Percentiles rank a stretch among this genome's conserved stretches.
phyloP scores from a whole-genome alignment of 805 yeast species.

The Ogataea dorogensis region DNA sequence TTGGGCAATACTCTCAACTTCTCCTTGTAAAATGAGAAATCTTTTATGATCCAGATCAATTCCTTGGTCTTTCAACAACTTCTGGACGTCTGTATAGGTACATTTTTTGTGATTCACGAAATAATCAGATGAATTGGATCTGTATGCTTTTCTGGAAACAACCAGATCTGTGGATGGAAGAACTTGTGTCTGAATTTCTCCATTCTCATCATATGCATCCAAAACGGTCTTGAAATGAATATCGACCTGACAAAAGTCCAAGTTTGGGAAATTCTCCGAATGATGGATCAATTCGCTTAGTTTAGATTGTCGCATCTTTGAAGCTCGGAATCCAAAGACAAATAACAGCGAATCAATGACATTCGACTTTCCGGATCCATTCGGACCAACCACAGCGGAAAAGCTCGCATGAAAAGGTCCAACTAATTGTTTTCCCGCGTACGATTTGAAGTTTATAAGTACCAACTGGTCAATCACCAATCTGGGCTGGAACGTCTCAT shows the following conservation, averaged over 20 bases:
- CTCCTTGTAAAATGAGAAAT: slow-evolving; percentile 94
- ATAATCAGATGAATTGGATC: slow-evolving; percentile 76
- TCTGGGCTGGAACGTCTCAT: slow-evolving; percentile 39
- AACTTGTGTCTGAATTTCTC: slow-evolving; percentile 36
- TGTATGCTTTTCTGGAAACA: slow-evolving; percentile 76
- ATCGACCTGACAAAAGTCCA: slow-evolving; percentile 84
- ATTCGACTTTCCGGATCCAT: slow-evolving; percentile 96
- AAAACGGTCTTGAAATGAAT: slow-evolving; percentile 78
- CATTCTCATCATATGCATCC: slow-evolving; percentile 40
- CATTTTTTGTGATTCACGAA: slow-evolving; percentile 68
- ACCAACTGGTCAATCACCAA: slow-evolving; percentile 73
- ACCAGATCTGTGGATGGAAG: slow-evolving; percentile 60
- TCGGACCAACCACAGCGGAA: slow-evolving; percentile 97
- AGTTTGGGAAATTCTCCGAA: slow-evolving; percentile 66
- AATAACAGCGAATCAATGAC: slow-evolving; percentile 97
- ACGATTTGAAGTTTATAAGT: slow-evolving; percentile 86
- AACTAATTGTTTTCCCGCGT: slow-evolving; percentile 87
- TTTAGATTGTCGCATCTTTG: slow-evolving; percentile 94
- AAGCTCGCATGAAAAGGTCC: slow-evolving; percentile 95
- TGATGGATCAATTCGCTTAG: slow-evolving; percentile 91
- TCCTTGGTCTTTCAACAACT: slow-evolving; percentile 71
- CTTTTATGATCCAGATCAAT: slow-evolving; percentile 94
- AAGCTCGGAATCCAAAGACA: slow-evolving; percentile 95
- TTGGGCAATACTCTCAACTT: slow-evolving; percentile 96
- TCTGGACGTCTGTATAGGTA: slow-evolving; percentile 75